A percentile compares a stretch with the other conserved stretches of the same genome.
Conservation (phyloP, 768 basidiomycete species). For the Tremella yokohamensis region DNA sequence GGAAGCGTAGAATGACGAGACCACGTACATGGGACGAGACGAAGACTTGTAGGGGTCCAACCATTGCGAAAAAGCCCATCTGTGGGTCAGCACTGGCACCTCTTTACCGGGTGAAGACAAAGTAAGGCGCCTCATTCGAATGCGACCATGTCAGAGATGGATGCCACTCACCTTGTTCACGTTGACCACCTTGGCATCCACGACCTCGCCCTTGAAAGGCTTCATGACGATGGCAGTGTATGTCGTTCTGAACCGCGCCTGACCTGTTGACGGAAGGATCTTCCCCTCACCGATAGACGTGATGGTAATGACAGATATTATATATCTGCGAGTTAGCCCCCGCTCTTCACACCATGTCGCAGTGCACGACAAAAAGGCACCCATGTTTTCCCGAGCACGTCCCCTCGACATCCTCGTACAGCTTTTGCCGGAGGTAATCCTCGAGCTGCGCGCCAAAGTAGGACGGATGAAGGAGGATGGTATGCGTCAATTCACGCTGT, state of each 20-base stretch:
- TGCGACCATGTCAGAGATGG: too few relatives aligned
- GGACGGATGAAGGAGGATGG: slow-evolving; percentile 93
- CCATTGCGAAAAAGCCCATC: slow-evolving; percentile 99
- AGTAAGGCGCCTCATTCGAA: too few relatives aligned
- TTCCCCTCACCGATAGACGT: slow-evolving; percentile 88
- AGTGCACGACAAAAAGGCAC: slow-evolving; percentile 28
- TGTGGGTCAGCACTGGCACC: slow-evolving; percentile 44
- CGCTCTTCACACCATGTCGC: slow-evolving; percentile 4
- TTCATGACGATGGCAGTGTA: slow-evolving; percentile 98
- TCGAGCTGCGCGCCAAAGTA: slow-evolving; percentile 97
- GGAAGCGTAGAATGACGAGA: background rate
- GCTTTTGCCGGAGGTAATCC: slow-evolving; percentile 84
- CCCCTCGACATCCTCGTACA: slow-evolving; percentile 94
- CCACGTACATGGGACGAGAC: slow-evolving; percentile 83
- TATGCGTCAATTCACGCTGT: slow-evolving; percentile 96
- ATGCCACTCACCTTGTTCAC: slow-evolving; percentile 76
- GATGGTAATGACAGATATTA: slow-evolving; percentile 55
- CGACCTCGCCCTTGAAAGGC: slow-evolving; percentile 99
- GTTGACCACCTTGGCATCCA: slow-evolving; percentile 91
- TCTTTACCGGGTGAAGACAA: background rate
- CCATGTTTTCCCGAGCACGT: slow-evolving; percentile 95
- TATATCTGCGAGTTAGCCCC: slow-evolving; percentile 42
- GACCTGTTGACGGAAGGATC: slow-evolving; percentile 84
- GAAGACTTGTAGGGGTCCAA: slow-evolving; percentile 89
- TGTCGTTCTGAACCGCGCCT: slow-evolving; percentile 90